Base-by-base conservation (phyloP, 805 yeast species). In the Yamadazyma paraphyllophila region DNA sequence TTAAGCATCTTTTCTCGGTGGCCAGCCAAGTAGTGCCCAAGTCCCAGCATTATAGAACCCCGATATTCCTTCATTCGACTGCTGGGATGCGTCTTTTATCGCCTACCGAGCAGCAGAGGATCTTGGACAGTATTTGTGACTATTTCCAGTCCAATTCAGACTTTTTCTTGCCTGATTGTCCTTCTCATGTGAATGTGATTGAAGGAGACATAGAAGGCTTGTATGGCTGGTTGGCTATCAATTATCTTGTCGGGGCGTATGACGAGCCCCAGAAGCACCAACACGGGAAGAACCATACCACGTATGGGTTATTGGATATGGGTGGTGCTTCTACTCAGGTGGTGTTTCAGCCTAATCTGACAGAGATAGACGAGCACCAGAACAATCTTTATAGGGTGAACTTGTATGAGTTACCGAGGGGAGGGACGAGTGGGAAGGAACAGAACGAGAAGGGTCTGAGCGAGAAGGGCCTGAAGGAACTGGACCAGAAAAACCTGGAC, bases 301-400 rank as follows among this genome's bases (percentile, higher is more conserved):
- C 85, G 0, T 80, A 73, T 48, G 88, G 88, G 0, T 57, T 81
- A 12, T 60, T 81, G 32, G 83, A 80, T 49, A 74, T 81, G 81
- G 85, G 85, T 9, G 86, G 85, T 0, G 83, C 83, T 0, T 77
- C 82, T 1, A 78, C 85, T 0, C 88, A 83, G 56, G 77, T 83
- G 15, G 81, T 81, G 2, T 82, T 82, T 53, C 79, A 74, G 58
- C 88, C 88, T 0, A 74, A 76, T 53, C 39, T 58, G 15, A 66
- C 76, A 1, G 80, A 76, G 45, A 61, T 61, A 2, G 55, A 56
- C 2, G 77, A 74, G 36, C 81, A 77, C 47, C 55, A 63, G 17
- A 75, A 76, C 42, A 70, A 74, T 35, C 56, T 81, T 39, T 77
- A 73, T 54, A 66, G 63, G 35, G 55, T 83, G 1, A 65, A 66